Evolutionary conservation across 2,329 filamentous ascomycete species (phyloP), one percentile per base, ranked within the genome.

Genomic region (Kalmusia sp.): DNA sequence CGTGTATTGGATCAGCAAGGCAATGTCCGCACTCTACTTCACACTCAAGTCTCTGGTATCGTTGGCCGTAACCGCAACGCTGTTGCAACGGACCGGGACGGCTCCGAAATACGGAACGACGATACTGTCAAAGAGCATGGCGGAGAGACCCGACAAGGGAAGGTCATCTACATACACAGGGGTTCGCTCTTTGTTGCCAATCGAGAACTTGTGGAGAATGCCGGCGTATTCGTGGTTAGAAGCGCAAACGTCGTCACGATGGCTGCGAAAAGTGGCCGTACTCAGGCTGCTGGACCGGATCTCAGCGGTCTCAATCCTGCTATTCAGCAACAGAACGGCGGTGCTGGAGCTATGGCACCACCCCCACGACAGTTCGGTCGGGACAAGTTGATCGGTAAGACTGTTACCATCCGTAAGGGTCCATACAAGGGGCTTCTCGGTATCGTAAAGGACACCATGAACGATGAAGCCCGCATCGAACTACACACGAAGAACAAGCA

Each of bases 401-500:
- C 92, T 0, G 92, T 98, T 38, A 91, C 89, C 46, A 90, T 98
- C 68, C 86, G 88, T 52, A 92, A 89, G 70, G 95, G 95, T 24
- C 87, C 89, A 19, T 92, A 93, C 80, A 99, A 99, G 77, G 93
- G 93, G 51, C 82, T 97, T 37, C 80, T 98, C 35, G 95, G 95
- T 64, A 96, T 97, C 61, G 93, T 99, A 64, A 97, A 96, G 72
- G 93, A 98, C 70, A 90, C 93, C 1, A 96, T 91, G 6, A 93
- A 96, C 64, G 85, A 85, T 3, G 86, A 90, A 67, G 93, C 92
- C 25, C 89, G 93, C 58, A 90, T 99, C 35, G 95, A 99, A 76
- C 80, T 99, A 33, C 93, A 98, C 71, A 93, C 93, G 5, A 96
- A 96, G 79, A 91, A 88, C 77, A 98, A 97, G 80, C 89, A 91